Conservation (phyloP, 768 basidiomycete genomes). For the Phanerochaete carnosa region DNA sequence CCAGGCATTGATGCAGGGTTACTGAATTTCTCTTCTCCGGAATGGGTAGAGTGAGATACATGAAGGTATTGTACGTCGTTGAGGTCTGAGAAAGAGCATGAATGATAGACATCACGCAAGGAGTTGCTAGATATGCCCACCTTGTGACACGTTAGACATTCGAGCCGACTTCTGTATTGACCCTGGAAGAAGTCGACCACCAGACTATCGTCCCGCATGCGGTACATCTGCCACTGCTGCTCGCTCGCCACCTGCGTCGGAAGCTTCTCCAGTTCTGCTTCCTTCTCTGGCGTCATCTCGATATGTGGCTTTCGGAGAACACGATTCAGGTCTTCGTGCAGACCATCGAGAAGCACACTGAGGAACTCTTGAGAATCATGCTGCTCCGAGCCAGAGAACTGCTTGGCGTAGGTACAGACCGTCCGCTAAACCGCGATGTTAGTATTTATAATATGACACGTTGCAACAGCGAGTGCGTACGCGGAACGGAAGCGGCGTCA, state of each 20-base stretch:
- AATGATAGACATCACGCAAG: neutral
- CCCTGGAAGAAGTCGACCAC: conserved; percentile 98
- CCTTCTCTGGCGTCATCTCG: conserved; percentile 70
- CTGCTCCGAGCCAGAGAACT: conserved; percentile 85
- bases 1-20: conserved; percentile 76
- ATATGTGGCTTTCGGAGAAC: conserved; percentile 70
- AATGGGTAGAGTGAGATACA: conserved; percentile 90
- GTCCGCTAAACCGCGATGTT: conserved; percentile 39
- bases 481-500: conserved; percentile 81
- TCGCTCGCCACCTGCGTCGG: conserved; percentile 87
- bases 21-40: conserved; percentile 61
- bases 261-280: conserved; percentile 83
- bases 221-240: conserved; percentile 91
- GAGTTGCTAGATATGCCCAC: conserved; percentile 40
- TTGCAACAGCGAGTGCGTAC: conserved; percentile 40
- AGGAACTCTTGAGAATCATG: conserved; percentile 99
- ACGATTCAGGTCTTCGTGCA: conserved; percentile 95
- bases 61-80: conserved; percentile 95
- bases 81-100: conserved; percentile 62
- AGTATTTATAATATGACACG: neutral
- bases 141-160: conserved; percentile 88
- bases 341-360: conserved; percentile 87
- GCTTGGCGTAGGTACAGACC: conserved; percentile 55
- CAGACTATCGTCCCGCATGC: conserved; percentile 85
- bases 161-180: conserved; percentile 86